These are phyloP conservation scores for slime mould (Dictyostelium discoideum) DNA, from an alignment of 78 protist genomes.

Conservation along the genomic window dicty_2.7 NC_007088.5:2554001-2554500, in stretches of 20 bases:
- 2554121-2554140: background rate
- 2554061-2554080: background rate
- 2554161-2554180: background rate
- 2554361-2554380: background rate
- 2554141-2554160: background rate
- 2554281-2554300: background rate
- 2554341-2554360: too few species aligned
- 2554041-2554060: background rate
- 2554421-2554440: background rate
- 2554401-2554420: background rate
- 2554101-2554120: background rate
- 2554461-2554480: slow-evolving; percentile 61
- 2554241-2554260: too few species aligned
- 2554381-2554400: background rate
- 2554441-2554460: slow-evolving; percentile 31
- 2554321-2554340: background rate
- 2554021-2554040: background rate
- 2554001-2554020: background rate
- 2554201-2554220: background rate
- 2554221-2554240: background rate
- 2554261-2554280: too few species aligned
- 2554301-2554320: background rate
- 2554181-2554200: background rate
- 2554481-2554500: slow-evolving; percentile 71
- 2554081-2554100: background rate